Evolutionary conservation across 1,139 yeast species (phyloP).

Genomic region (Yamadazyma kanchanaburiensis): DNA sequence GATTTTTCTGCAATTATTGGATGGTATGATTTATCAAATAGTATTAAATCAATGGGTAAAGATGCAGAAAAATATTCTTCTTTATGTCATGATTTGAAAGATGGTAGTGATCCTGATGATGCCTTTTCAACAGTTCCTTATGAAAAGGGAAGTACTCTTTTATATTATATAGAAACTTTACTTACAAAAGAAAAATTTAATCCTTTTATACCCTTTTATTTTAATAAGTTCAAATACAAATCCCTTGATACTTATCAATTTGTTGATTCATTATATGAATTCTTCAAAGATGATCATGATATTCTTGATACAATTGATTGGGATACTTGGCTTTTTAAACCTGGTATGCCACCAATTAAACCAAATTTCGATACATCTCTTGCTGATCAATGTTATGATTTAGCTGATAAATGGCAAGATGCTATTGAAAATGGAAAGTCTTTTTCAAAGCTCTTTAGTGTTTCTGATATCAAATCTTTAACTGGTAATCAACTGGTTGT

Average conservation of each 20-base stretch:
- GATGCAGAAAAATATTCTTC: slow-evolving; percentile 54
- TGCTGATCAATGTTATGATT: slow-evolving; percentile 66
- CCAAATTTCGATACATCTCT: slow-evolving; percentile 76
- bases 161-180: slow-evolving; percentile 63
- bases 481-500: slow-evolving; percentile 76
- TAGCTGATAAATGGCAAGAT: slow-evolving; percentile 65
- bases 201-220: slow-evolving; percentile 76
- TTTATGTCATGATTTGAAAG: slow-evolving; percentile 66
- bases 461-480: slow-evolving; percentile 52
- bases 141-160: slow-evolving; percentile 83
- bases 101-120: slow-evolving; percentile 79
- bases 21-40: slow-evolving; percentile 73
- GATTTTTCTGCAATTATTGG: slow-evolving; percentile 86
- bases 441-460: slow-evolving; percentile 14
- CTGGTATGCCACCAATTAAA: slow-evolving; percentile 81
- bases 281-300: slow-evolving; percentile 46
- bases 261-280: slow-evolving; percentile 69
- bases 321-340: slow-evolving; percentile 75
- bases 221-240: slow-evolving; percentile 60
- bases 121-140: slow-evolving; percentile 86
- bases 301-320: slow-evolving; percentile 71
- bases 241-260: slow-evolving; percentile 83
- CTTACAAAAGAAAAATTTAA: slow-evolving; percentile 63
- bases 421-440: slow-evolving; percentile 18
- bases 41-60: slow-evolving; percentile 60